These are phyloP conservation scores for Thamnidium elegans DNA, from an alignment of 192 early-diverging fungal genomes.

Conservation along the genomic window DNA sequence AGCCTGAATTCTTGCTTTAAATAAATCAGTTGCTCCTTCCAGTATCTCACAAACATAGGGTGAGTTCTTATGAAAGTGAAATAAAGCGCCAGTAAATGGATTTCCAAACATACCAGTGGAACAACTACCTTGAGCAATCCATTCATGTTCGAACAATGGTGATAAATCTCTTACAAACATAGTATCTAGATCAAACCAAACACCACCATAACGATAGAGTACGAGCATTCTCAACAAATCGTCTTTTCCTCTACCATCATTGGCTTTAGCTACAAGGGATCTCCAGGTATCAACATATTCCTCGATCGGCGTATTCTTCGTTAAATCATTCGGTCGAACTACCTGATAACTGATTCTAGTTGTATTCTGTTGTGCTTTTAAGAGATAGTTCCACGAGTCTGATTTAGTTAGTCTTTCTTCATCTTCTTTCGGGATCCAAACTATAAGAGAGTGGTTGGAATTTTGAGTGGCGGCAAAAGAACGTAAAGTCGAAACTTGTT, in stretches of 20 bases:
- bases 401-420: conserved; percentile 12
- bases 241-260: conserved; percentile 7
- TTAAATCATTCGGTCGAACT: not conserved
- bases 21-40: conserved; percentile 11
- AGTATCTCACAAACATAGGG: conserved; percentile 47
- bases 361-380: not conserved
- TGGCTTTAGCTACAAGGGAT: not conserved
- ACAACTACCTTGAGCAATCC: conserved; percentile 38
- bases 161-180: conserved; percentile 36
- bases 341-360: conserved; percentile 11
- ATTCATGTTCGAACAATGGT: conserved; percentile 38
- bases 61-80: conserved; percentile 39
- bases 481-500: conserved; percentile 16
- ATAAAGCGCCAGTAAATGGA: conserved; percentile 43
- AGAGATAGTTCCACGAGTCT: conserved; percentile 19
- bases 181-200: conserved; percentile 34
- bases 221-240: conserved; percentile 27
- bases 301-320: conserved; percentile 23
- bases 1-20: conserved; percentile 11
- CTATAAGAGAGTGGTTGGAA: conserved; percentile 15
- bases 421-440: conserved; percentile 29
- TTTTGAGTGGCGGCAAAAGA: conserved; percentile 38
- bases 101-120: conserved; percentile 29
- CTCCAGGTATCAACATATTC: conserved; percentile 18
- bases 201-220: conserved; percentile 33